Evolutionary conservation across 768 basidiomycete species (phyloP).

Genomic region (Russula sp.): DNA sequence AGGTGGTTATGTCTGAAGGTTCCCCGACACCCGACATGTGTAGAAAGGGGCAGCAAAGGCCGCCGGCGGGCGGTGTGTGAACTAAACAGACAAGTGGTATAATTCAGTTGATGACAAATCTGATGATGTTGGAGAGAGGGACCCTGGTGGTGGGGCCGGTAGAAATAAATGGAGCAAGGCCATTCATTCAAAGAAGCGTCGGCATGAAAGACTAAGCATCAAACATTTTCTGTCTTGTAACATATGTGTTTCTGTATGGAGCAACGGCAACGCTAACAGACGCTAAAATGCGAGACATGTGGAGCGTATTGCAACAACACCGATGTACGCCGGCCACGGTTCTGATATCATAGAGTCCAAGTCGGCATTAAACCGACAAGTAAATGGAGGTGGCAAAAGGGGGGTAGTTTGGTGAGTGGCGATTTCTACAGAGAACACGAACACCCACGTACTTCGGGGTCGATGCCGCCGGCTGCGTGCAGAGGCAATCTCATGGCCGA

Average conservation of each 20-base stretch:
- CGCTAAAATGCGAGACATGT: constrained; percentile 45
- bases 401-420: constrained; percentile 17
- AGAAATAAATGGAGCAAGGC: constrained; percentile 40
- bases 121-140: constrained; percentile 20
- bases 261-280: constrained; percentile 42
- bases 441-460: neutral
- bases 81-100: constrained; percentile 22
- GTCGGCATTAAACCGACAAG: neutral
- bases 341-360: constrained; percentile 18
- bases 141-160: constrained; percentile 33
- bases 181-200: constrained; percentile 31
- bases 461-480: neutral
- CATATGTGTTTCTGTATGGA: constrained; percentile 35
- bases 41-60: constrained; percentile 13
- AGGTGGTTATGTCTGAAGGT: constrained; percentile 23
- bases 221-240: constrained; percentile 20
- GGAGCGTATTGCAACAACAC: constrained; percentile 41
- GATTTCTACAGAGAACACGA: neutral
- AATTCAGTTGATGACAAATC: constrained; percentile 18
- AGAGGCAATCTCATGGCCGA: neutral
- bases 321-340: constrained; percentile 52
- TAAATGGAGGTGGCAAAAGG: neutral
- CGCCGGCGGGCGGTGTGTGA: neutral
- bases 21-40: constrained; percentile 18
- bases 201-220: constrained; percentile 27